Percentiles rank a stretch among this genome's conserved stretches.
Conservation (phyloP, 441 rosid species). For the Pelargonium citronellum region DNA sequence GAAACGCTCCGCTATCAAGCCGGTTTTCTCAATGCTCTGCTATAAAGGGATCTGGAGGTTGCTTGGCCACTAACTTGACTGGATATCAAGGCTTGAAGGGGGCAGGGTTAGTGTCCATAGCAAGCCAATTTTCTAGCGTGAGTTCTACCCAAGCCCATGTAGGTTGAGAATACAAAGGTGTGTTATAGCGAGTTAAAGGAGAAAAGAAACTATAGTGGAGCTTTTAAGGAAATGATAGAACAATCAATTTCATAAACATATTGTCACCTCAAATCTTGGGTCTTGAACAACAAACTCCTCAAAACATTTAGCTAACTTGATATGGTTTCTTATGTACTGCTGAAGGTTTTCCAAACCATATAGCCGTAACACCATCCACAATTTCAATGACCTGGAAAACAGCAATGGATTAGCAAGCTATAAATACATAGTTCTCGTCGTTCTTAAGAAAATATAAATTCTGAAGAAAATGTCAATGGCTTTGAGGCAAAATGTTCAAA, state of each 20-base stretch:
- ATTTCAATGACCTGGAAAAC: conserved; percentile 56
- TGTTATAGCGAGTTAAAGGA: too few species aligned
- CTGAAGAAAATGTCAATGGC: conserved; percentile 5
- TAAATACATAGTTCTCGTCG: background rate
- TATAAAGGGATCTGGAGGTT: too few species aligned
- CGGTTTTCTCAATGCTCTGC: too few species aligned
- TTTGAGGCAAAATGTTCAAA: conserved; percentile 19
- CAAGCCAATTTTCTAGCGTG: too few species aligned
- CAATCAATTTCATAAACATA: background rate
- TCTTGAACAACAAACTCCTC: conserved; percentile 58
- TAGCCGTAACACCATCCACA: conserved; percentile 79
- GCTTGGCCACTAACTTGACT: too few species aligned
- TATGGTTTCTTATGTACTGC: conserved; percentile 66
- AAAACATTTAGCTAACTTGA: conserved; percentile 57
- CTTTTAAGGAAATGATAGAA: background rate
- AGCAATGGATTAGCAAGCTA: conserved; percentile 9
- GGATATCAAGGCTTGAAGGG: too few species aligned
- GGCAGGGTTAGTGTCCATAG: too few species aligned
- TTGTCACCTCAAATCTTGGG: conserved; percentile 69
- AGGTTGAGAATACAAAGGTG: too few species aligned
- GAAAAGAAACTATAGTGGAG: background rate
- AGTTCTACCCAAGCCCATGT: too few species aligned
- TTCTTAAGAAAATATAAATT: background rate
- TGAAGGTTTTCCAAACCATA: conserved; percentile 70
- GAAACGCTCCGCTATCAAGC: too few species aligned